Percentiles rank a stretch among this genome's conserved stretches.
These are phyloP conservation scores for Gastrolobium bilobum DNA, from an alignment of 306 rosid species.

Conservation along the genomic window DNA sequence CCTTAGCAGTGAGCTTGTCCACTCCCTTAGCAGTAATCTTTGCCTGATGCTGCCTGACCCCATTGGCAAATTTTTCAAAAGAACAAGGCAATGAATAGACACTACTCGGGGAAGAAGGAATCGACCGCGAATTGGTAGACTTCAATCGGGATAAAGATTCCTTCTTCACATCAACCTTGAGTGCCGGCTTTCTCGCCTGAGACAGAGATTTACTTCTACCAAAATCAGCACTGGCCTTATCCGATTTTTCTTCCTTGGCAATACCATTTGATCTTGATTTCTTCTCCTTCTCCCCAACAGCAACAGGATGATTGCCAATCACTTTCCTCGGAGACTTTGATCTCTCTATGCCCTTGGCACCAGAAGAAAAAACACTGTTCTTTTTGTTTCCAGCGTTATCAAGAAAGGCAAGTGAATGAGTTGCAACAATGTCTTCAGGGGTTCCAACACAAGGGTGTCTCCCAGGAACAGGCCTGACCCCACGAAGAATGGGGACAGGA, in stretches of 20 bases:
- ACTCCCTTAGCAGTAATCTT: slow-evolving; percentile 56
- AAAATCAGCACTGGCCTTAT: slow-evolving; percentile 55
- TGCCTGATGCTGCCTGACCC: slow-evolving; percentile 82
- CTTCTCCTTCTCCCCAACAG: slow-evolving; percentile 52
- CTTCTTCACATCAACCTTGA: slow-evolving; percentile 74
- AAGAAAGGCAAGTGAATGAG: slow-evolving; percentile 79
- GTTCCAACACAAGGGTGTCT: slow-evolving; percentile 95
- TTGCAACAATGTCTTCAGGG: slow-evolving; percentile 96
- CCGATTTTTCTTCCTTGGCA: slow-evolving; percentile 66
- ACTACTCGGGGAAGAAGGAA: slow-evolving; percentile 88
- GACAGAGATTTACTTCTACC: slow-evolving; percentile 60
- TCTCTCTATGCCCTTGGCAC: slow-evolving; percentile 48
- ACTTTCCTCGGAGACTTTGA: slow-evolving; percentile 54
- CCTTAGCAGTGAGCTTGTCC: slow-evolving; percentile 50
- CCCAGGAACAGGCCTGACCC: slow-evolving; percentile 92
- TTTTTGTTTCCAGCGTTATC: neutral
- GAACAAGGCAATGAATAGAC: slow-evolving; percentile 85
- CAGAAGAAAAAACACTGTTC: slow-evolving; percentile 50
- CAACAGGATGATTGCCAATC: slow-evolving; percentile 46
- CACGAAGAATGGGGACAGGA: slow-evolving; percentile 89
- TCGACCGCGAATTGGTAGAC: slow-evolving; percentile 71
- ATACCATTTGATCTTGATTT: slow-evolving; percentile 59
- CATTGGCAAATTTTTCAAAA: slow-evolving; percentile 88
- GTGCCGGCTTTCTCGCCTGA: slow-evolving; percentile 50
- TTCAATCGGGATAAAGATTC: slow-evolving; percentile 65